Percentiles rank a stretch among this genome's conserved stretches.
Evolutionary conservation across 2,329 filamentous ascomycete genomes (phyloP).

Genomic region (Trichoderma sp.): DNA sequence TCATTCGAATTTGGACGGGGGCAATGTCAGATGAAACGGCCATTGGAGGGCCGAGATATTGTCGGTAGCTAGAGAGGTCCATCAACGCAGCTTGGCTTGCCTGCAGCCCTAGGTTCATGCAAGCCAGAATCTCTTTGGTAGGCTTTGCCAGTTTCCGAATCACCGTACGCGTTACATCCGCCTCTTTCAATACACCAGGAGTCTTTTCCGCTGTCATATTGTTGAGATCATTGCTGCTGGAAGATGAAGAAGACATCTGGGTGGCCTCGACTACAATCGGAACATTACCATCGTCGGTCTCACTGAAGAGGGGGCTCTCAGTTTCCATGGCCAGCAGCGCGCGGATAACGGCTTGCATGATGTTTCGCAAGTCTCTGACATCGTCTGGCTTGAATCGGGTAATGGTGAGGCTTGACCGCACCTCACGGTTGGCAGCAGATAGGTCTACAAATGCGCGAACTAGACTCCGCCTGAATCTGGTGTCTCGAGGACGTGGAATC

Average conservation of each 20-base stretch:
- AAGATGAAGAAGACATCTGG: conserved; percentile 1
- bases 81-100: conserved; percentile 54
- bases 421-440: conserved; percentile 55
- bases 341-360: conserved; percentile 54
- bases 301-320: conserved; percentile 45
- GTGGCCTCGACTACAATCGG: conserved; percentile 22
- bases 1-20: conserved; percentile 40
- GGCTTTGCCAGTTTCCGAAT: conserved; percentile 42
- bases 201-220: conserved; percentile 5
- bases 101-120: conserved; percentile 45
- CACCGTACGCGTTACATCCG: conserved; percentile 27
- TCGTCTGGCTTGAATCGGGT: conserved; percentile 52
- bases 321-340: conserved; percentile 52
- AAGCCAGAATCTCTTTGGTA: conserved; percentile 45
- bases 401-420: conserved; percentile 55
- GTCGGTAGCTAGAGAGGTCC: conserved; percentile 51
- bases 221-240: not conserved
- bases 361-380: conserved; percentile 50
- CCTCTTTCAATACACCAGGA: conserved; percentile 14
- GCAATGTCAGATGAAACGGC: conserved; percentile 44
- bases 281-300: conserved; percentile 20
- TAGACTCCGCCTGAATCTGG: conserved; percentile 42
- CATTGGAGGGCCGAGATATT: conserved; percentile 44
- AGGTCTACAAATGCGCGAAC: conserved; percentile 54
- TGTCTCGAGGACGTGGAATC: conserved; percentile 32